Evolutionary conservation across 495 filamentous ascomycete species (phyloP), one percentile per base, ranked within the genome.

Genomic region (Tuber melanosporum): DNA sequence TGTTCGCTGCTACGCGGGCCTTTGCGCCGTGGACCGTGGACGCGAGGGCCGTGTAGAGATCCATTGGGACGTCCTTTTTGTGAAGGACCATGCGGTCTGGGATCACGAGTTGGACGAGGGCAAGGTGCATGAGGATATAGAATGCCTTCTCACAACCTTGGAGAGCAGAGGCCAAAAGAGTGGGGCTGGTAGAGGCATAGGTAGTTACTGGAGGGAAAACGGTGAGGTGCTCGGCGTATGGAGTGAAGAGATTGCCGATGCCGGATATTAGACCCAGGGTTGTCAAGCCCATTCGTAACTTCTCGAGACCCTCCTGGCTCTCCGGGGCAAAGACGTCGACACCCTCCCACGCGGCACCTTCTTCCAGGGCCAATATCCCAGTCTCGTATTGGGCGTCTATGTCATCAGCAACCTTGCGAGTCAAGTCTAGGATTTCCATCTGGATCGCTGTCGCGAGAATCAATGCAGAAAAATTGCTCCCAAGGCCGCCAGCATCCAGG

Each of bases 111-210:
- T 82, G 79, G 36, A 82, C 78, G 19, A 71, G 77, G 6, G 80
- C 80, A 32, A 82, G 76, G 70, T 82, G 80, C 76, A 82, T 82
- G 72, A 80, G 78, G 45, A 82, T 52, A 52, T 82, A 82, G 43
- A 82, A 82, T 39, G 76, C 73, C 46, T 81, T 82, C 45, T 78
- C 80, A 20, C 80, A 82, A 66, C 80, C 80, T 49, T 82, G 75
- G 22, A 82, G 76, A 52, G 72, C 76, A 72, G 78, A 77, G 57
- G 42, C 46, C 8, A 72, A 76, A 45, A 71, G n/a, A 81, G 77
- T 57, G 44, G 62, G 57, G 76, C 76, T 44, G 17, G 72, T 73
- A 41, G 77, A 70, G 70, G 45, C 73, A 80, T 79, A 47, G 70
- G 77, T 43, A 41, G 71, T 43, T 42, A 73, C 71, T 15, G 57